A percentile compares a stretch with the other conserved stretches of the same genome.
These are phyloP conservation scores for Fusarium dimerum DNA, from an alignment of 2,329 filamentous ascomycete species.

Conservation along the genomic window DNA sequence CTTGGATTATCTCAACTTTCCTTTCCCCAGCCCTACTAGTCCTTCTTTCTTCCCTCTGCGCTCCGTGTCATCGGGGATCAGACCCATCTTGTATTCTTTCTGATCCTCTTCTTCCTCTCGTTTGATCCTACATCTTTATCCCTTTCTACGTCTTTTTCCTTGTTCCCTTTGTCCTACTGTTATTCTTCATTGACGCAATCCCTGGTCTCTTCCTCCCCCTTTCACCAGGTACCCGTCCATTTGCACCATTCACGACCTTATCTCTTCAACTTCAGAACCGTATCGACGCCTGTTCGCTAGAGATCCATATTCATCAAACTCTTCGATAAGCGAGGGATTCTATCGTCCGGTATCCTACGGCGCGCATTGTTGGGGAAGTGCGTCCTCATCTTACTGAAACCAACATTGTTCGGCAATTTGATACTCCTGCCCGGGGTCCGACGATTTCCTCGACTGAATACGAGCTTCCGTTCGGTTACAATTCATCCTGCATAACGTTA, in stretches of 20 bases:
- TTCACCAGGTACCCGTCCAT: constrained; percentile 14
- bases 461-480: not conserved
- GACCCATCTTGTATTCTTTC: constrained; percentile 10
- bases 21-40: constrained; percentile 21
- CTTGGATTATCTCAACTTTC: constrained; percentile 10
- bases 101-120: not conserved
- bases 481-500: not conserved
- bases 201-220: constrained; percentile 10
- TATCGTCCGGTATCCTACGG: not conserved
- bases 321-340: not conserved
- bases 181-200: constrained; percentile 19
- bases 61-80: constrained; percentile 1
- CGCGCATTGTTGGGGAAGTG: not conserved
- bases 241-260: constrained; percentile 2
- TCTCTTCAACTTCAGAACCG: constrained; percentile 1
- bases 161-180: constrained; percentile 6
- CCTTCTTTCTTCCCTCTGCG: constrained; percentile 9
- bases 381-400: not conserved
- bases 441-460: not conserved
- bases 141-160: not conserved
- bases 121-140: constrained; percentile 2
- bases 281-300: not conserved
- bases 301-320: not conserved
- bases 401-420: not conserved
- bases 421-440: not conserved